These are phyloP conservation scores for Sporothrix humicola DNA, from an alignment of 2,329 filamentous ascomycete genomes.

Conservation along the genomic window DNA sequence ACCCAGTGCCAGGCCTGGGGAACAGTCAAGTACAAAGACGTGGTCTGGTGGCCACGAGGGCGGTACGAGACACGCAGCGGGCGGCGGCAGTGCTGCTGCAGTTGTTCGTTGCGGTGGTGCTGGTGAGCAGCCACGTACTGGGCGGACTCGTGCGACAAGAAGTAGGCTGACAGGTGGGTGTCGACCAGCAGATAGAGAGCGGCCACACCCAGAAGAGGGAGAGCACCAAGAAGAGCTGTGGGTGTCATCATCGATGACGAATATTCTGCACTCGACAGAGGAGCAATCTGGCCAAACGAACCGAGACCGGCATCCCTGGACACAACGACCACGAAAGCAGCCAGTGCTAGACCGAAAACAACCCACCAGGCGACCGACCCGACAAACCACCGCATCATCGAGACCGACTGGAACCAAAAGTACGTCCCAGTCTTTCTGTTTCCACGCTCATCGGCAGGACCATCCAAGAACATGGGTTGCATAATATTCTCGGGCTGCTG, in stretches of 20 bases:
- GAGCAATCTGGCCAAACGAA: conserved; percentile 48
- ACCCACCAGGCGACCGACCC: conserved; percentile 49
- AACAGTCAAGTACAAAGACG: conserved; percentile 57
- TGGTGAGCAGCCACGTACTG: conserved; percentile 42
- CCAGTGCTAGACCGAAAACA: conserved; percentile 48
- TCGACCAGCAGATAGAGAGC: conserved; percentile 56
- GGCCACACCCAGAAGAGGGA: conserved; percentile 57
- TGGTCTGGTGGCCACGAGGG: conserved; percentile 53
- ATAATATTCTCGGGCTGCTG: conserved; percentile 27
- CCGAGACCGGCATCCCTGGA: conserved; percentile 43
- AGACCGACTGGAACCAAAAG: conserved; percentile 55
- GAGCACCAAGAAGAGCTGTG: conserved; percentile 49
- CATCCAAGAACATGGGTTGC: conserved; percentile 31
- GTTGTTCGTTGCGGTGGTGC: conserved; percentile 21
- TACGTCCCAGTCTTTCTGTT: conserved; percentile 41
- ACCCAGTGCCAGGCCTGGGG: conserved; percentile 54
- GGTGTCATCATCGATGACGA: conserved; percentile 39
- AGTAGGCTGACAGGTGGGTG: conserved; percentile 55
- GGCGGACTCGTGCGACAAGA: conserved; percentile 57
- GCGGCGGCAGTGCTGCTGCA: conserved; percentile 39
- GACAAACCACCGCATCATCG: conserved; percentile 51
- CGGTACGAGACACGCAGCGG: conserved; percentile 54
- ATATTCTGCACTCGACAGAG: conserved; percentile 45
- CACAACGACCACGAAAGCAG: conserved; percentile 49
- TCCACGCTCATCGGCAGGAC: conserved; percentile 39